Evolutionary conservation across 352 stramenopile species (phyloP).

Genomic region (Globisporangium nagaii): DNA sequence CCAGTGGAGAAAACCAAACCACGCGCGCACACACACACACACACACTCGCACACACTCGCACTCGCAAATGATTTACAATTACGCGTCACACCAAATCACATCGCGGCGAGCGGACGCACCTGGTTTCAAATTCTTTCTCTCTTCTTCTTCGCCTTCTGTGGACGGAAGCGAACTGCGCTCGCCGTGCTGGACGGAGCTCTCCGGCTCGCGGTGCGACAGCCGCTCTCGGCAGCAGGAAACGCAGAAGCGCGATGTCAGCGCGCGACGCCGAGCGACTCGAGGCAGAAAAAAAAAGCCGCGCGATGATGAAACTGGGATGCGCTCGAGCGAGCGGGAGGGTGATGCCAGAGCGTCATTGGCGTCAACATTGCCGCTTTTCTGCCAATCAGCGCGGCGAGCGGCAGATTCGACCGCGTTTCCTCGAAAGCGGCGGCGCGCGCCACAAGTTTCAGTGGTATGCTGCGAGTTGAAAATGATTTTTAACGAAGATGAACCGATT

Average conservation of each 20-base stretch:
- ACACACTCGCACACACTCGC: too few species aligned
- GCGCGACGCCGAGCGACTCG: not conserved
- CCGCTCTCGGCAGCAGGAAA: too few species aligned
- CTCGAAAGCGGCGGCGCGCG: too few species aligned
- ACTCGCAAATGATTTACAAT: slow-evolving; percentile 1
- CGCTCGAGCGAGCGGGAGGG: not conserved
- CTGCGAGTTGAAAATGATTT: too few species aligned
- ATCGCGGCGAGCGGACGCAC: not conserved
- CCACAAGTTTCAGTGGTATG: too few species aligned
- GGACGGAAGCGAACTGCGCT: too few species aligned
- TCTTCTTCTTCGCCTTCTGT: not conserved
- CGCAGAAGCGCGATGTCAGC: not conserved
- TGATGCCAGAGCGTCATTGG: not conserved
- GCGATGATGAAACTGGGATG: not conserved
- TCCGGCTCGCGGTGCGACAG: too few species aligned
- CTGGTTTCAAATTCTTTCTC: slow-evolving; percentile 4
- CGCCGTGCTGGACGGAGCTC: too few species aligned
- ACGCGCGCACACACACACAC: not conserved
- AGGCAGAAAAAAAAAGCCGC: not conserved
- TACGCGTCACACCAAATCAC: not conserved
- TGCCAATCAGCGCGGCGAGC: too few species aligned
- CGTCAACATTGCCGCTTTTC: not conserved
- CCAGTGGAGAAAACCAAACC: not conserved
- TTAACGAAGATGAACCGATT: too few species aligned
- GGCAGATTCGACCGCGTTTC: too few species aligned